Percentiles rank a stretch among this genome's conserved stretches.
Conservation (phyloP, 257 asterid genomes). For the Pogostemon cablin region DNA sequence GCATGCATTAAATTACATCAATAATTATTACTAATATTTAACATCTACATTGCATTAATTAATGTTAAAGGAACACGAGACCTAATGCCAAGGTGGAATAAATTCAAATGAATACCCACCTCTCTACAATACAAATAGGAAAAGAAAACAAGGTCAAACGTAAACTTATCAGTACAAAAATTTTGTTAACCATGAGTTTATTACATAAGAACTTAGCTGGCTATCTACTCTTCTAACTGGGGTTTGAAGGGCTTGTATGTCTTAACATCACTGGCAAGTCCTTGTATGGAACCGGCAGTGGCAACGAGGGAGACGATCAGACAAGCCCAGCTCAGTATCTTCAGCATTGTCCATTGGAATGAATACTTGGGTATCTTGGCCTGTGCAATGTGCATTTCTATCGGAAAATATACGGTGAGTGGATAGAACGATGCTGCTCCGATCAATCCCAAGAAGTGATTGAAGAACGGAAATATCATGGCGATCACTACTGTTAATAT, state of each 20-base stretch:
- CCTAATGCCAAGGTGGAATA: no score
- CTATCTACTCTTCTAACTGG: constrained; percentile 12
- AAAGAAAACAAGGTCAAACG: no score
- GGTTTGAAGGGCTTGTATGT: constrained; percentile 51
- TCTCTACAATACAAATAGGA: no score
- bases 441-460: constrained; percentile 52
- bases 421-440: constrained; percentile 66
- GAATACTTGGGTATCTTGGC: constrained; percentile 51
- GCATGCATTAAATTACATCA: no score
- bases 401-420: constrained; percentile 56
- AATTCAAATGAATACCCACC: no score
- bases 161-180: no score
- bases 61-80: no score
- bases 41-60: no score
- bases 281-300: constrained; percentile 61
- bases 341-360: constrained; percentile 54
- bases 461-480: constrained; percentile 67
- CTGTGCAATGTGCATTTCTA: constrained; percentile 63
- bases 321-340: constrained; percentile 56
- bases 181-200: neutral
- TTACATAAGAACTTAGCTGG: neutral
- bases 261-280: constrained; percentile 49
- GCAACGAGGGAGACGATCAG: constrained; percentile 56
- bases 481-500: constrained; percentile 49
- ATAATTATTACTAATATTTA: no score